phyloP scores from a whole-genome alignment of 306 rosid genomes.

The Quercus dentata region DNA sequence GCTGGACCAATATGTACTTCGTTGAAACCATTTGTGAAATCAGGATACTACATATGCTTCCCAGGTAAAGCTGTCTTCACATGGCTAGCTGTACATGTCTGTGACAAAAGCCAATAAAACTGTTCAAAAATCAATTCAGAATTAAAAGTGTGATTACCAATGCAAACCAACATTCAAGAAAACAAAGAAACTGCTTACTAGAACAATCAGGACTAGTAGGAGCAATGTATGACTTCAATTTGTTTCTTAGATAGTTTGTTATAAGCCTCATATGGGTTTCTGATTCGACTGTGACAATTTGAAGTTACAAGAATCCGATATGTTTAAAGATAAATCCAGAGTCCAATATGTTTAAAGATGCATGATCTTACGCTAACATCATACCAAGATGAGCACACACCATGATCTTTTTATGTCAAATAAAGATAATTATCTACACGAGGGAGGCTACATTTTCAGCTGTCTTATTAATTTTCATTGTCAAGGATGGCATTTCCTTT shows the following conservation, averaged over 20 bases:
- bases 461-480: not conserved
- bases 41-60: conserved; percentile 25
- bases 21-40: conserved; percentile 20
- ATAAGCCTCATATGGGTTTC: not conserved
- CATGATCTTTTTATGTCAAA: conserved; percentile 1
- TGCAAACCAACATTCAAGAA: not conserved
- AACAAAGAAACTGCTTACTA: not conserved
- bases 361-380: not conserved
- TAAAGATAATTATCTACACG: not conserved
- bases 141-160: not conserved
- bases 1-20: conserved; percentile 64
- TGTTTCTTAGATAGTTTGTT: too few species aligned
- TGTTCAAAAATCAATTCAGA: conserved; percentile 1
- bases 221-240: too few species aligned
- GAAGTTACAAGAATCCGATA: too few species aligned
- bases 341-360: not conserved
- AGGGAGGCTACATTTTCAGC: not conserved
- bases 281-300: not conserved
- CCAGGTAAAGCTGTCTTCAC: conserved; percentile 19
- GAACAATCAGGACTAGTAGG: not conserved
- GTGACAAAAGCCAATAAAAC: conserved; percentile 26
- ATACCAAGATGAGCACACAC: not conserved
- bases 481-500: not conserved
- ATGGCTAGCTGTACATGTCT: conserved; percentile 74
- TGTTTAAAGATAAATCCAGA: not conserved